Base-by-base conservation (phyloP, 805 yeast species). In the Kregervanrija delftensis region DNA sequence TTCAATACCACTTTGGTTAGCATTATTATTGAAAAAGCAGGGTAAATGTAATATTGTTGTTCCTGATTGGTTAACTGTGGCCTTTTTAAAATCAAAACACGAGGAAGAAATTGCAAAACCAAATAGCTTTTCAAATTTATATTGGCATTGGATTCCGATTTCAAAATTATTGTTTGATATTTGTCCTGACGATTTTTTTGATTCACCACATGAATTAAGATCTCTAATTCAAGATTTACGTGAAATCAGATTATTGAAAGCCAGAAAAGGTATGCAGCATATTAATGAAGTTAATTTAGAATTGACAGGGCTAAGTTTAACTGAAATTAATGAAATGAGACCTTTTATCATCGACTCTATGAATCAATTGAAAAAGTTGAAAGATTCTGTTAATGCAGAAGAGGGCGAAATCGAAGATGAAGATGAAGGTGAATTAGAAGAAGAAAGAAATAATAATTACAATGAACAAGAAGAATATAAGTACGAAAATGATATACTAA, bases 91-190 rank as follows among this genome's bases (percentile, higher is more conserved):
- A 43, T 71, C 68, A 5, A 69, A 73, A 37, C 78, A 84, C 53
- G 86, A 83, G 15, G 81, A 76, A 48, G 98, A 91, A 58, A 66
- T 77, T 32, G 67, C 69, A 5, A 60, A 74, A 44, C 72, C 78
- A 1, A 72, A 73, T 32, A 67, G 75, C 47, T 91, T 91, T 58
- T 75, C 87, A 44, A 65, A 70, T 8, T 64, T 91, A 41, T 98
- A 98, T 0, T 82, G 83, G 80, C 78, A 83, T 59, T 93, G 99
- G 99, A 68, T 89, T 16, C 96, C 91, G 41, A 58, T 84, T 1
- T 76, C 91, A 4, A 86, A 83, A 52, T 71, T 83, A 11, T 65
- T 91, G 40, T 69, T 91, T 5, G 70, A 74, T 11, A 54, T 56
- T 42, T 96, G 96, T 2, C 54, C 83, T 0, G 96, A 90, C 53